phyloP scores from a whole-genome alignment of 306 rosid species.

The Fragaria vesca region DNA sequence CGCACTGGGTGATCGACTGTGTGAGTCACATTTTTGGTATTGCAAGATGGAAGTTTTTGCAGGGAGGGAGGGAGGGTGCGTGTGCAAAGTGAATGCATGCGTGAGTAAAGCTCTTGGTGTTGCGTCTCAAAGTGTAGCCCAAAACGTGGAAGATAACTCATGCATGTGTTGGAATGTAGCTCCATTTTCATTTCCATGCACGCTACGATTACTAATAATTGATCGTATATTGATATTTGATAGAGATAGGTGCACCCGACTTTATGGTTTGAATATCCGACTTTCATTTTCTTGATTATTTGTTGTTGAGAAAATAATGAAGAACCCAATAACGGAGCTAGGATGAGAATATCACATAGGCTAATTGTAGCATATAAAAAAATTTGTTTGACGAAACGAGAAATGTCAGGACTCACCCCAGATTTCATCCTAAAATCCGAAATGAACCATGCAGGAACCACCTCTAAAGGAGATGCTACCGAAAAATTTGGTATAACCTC shows the following conservation, averaged over 20 bases:
- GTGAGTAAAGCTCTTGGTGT: neutral
- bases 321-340: too few relatives aligned
- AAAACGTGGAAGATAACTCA: conserved; percentile 2
- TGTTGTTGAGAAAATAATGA: neutral
- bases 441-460: too few relatives aligned
- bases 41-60: neutral
- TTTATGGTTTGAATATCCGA: neutral
- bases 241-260: neutral
- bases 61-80: neutral
- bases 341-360: too few relatives aligned
- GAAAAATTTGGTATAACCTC: too few relatives aligned
- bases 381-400: too few relatives aligned
- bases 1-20: too few relatives aligned
- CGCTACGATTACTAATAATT: neutral
- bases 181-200: neutral
- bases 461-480: too few relatives aligned
- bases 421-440: too few relatives aligned
- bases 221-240: neutral
- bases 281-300: neutral
- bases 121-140: conserved; percentile 7
- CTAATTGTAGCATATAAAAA: too few relatives aligned
- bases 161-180: conserved; percentile 4
- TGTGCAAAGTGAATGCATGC: neutral
- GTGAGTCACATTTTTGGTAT: neutral
- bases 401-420: too few relatives aligned